Percentiles rank a stretch among this genome's conserved stretches.
phyloP scores from a whole-genome alignment of 768 basidiomycete species.

The Aureoboletus auriporus region DNA sequence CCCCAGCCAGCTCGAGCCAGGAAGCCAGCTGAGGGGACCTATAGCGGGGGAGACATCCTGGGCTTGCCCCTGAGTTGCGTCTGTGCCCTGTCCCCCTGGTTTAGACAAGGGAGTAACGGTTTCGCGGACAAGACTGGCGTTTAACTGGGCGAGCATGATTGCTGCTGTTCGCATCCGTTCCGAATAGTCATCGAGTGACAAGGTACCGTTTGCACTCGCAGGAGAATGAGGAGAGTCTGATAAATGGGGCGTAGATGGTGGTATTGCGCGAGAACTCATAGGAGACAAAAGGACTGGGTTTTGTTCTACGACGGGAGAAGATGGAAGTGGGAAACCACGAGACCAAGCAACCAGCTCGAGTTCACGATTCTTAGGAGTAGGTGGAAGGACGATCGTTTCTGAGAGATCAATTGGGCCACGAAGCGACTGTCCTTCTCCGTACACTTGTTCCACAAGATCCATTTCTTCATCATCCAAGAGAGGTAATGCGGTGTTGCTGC shows the following conservation, averaged over 20 bases:
- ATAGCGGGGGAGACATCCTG: constrained; percentile 15
- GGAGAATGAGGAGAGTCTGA: constrained; percentile 6
- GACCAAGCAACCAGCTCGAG: constrained; percentile 87
- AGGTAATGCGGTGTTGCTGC: constrained; percentile 17
- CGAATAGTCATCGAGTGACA: constrained; percentile 96
- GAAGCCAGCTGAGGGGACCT: constrained; percentile 46
- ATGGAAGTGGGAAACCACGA: constrained; percentile 42
- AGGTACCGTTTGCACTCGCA: constrained; percentile 8
- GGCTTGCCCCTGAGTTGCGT: constrained; percentile 1
- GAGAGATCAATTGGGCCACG: constrained; percentile 74
- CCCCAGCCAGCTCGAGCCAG: constrained; percentile 52
- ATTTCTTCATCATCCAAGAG: constrained; percentile 76
- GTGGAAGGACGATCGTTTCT: constrained; percentile 79
- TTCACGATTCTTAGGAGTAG: constrained; percentile 82
- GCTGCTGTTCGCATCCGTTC: constrained; percentile 98
- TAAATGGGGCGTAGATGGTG: not conserved
- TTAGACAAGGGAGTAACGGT: constrained; percentile 29
- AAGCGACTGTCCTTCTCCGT: constrained; percentile 73
- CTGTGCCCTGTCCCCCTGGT: constrained; percentile 4
- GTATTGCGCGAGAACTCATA: constrained; percentile 5
- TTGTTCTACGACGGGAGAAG: constrained; percentile 43
- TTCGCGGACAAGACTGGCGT: constrained; percentile 70
- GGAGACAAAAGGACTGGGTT: constrained; percentile 22
- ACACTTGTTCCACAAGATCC: constrained; percentile 94
- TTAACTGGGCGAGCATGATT: constrained; percentile 96